These are phyloP conservation scores for Fusarium verticillioides DNA, from an alignment of 2,329 filamentous ascomycete genomes.

Conservation along the genomic window DNA sequence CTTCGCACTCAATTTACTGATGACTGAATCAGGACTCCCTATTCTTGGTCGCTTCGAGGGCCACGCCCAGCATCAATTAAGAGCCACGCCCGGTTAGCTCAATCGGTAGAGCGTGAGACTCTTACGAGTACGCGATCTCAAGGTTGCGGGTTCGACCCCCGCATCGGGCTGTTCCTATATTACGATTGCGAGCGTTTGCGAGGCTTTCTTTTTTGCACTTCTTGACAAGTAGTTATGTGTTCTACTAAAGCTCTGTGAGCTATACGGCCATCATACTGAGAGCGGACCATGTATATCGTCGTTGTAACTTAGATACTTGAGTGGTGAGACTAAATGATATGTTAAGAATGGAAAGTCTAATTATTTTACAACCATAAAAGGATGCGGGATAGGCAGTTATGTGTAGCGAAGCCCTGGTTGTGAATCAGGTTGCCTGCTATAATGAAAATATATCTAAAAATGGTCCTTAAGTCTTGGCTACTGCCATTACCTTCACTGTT, in stretches of 20 bases:
- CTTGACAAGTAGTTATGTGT: rapidly evolving
- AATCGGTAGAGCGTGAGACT: slow-evolving; percentile 74
- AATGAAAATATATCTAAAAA: neutral
- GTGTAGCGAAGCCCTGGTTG: neutral
- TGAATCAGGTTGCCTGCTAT: neutral
- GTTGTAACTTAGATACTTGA: no score
- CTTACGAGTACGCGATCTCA: slow-evolving; percentile 62
- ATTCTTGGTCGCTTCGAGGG: neutral
- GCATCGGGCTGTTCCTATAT: slow-evolving; percentile 50
- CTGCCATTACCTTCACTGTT: no score
- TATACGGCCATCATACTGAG: rapidly evolving
- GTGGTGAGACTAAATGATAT: rapidly evolving
- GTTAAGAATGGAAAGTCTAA: neutral
- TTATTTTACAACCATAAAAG: neutral
- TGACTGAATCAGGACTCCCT: no score
- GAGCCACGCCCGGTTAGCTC: slow-evolving; percentile 50
- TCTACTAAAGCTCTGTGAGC: neutral
- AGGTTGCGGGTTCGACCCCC: slow-evolving; percentile 66
- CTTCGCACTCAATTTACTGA: neutral
- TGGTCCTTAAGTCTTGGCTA: neutral
- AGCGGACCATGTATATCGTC: no score
- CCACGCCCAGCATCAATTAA: neutral
- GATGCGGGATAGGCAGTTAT: neutral
- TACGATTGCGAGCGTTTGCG: slow-evolving; percentile 24
- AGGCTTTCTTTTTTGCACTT: slow-evolving; percentile 11